A percentile compares a stretch with the other conserved stretches of the same genome.
Evolutionary conservation across 129 eudicot genomes (phyloP).

Genomic region (Artemisia tridentata): DNA sequence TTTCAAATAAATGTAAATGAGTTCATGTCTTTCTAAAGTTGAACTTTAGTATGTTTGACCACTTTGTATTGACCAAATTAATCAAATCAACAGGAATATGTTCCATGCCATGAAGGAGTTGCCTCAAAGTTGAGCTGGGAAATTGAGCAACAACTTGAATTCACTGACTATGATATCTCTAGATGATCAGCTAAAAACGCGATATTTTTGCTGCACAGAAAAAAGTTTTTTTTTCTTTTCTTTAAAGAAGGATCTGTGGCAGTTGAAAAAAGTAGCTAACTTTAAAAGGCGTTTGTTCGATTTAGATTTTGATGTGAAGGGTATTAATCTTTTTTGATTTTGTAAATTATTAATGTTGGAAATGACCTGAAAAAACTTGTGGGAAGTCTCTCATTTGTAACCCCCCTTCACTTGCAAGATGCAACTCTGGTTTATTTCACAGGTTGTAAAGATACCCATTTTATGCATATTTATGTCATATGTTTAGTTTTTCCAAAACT

Average conservation of each 20-base stretch:
- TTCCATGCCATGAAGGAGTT: constrained; percentile 77
- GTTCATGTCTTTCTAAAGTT: background rate
- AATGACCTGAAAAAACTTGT: constrained; percentile 41
- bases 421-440: constrained; percentile 40
- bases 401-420: constrained; percentile 39
- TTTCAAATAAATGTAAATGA: too few species aligned
- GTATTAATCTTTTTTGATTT: constrained; percentile 39
- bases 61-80: background rate
- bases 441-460: constrained; percentile 53
- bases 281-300: constrained; percentile 40
- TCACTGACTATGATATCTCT: constrained; percentile 61
- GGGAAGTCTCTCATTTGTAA: constrained; percentile 34
- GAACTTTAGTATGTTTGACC: constrained; percentile 2
- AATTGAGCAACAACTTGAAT: constrained; percentile 70
- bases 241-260: constrained; percentile 32
- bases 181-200: constrained; percentile 43
- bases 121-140: constrained; percentile 85
- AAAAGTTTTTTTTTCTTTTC: constrained; percentile 6
- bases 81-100: constrained; percentile 54
- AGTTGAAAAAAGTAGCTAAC: constrained; percentile 56
- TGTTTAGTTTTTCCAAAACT: constrained; percentile 23
- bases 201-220: constrained; percentile 22
- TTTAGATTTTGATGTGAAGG: constrained; percentile 48
- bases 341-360: constrained; percentile 50
- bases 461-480: constrained; percentile 41